phyloP scores from a whole-genome alignment of 352 stramenopile genomes.

The Halophytophthora batemanensis region DNA sequence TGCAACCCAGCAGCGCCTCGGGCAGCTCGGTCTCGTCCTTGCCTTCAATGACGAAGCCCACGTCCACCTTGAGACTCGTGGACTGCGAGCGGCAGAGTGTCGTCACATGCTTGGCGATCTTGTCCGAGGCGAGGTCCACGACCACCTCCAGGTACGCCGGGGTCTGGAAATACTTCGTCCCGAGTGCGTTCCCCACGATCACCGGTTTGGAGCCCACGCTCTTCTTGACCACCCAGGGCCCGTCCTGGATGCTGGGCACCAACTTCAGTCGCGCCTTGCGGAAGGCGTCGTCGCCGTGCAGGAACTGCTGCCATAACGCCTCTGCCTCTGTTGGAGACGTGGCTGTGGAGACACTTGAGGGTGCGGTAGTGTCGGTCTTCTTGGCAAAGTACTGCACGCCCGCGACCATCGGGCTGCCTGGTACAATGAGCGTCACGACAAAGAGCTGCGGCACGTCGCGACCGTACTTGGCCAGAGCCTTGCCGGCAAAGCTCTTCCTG shows the following conservation, averaged over 20 bases:
- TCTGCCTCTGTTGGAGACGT: conserved; percentile 19
- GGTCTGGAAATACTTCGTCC: conserved; percentile 61
- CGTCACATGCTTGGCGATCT: conserved; percentile 75
- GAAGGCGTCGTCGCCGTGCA: conserved; percentile 61
- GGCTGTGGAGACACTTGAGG: no score
- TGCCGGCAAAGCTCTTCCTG: conserved; percentile 68
- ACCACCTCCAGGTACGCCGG: conserved; percentile 69
- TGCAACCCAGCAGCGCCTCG: conserved; percentile 73
- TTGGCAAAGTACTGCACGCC: conserved; percentile 77
- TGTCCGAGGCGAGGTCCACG: conserved; percentile 74
- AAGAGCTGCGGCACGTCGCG: conserved; percentile 72
- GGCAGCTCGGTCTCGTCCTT: conserved; percentile 63
- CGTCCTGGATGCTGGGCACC: conserved; percentile 73
- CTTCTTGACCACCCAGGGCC: conserved; percentile 80
- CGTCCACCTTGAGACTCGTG: conserved; percentile 65
- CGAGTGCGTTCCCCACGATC: conserved; percentile 64
- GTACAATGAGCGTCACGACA: conserved; percentile 70
- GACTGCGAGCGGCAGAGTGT: conserved; percentile 68
- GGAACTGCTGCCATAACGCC: conserved; percentile 61
- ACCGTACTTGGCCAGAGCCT: conserved; percentile 57
- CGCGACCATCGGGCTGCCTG: conserved; percentile 58
- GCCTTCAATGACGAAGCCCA: conserved; percentile 82
- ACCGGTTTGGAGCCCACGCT: conserved; percentile 75
- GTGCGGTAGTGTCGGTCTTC: conserved; percentile 24
- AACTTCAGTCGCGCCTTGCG: conserved; percentile 77